A percentile compares a stretch with the other conserved stretches of the same genome.
phyloP scores from a whole-genome alignment of 805 yeast genomes.

The Wickerhamiella hasegawae region DNA sequence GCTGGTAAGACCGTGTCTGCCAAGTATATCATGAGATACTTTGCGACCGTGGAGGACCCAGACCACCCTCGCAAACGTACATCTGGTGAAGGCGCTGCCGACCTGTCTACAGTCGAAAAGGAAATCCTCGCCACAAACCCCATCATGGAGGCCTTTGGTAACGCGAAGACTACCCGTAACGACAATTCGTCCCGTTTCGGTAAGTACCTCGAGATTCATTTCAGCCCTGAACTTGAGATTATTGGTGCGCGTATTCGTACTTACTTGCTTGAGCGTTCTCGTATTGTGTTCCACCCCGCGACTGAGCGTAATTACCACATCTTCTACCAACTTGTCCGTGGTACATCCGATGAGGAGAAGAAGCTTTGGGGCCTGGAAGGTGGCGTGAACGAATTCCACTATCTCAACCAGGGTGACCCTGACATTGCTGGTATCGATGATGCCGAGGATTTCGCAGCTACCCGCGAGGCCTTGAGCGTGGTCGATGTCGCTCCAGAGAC shows the following conservation, averaged over 20 bases:
- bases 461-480: constrained; percentile 58
- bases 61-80: constrained; percentile 17
- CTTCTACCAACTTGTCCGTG: constrained; percentile 76
- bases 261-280: constrained; percentile 78
- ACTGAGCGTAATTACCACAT: constrained; percentile 92
- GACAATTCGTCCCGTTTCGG: constrained; percentile 98
- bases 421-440: constrained; percentile 69
- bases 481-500: constrained; percentile 52
- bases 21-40: constrained; percentile 91
- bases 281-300: constrained; percentile 83
- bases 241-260: constrained; percentile 93
- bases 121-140: constrained; percentile 95
- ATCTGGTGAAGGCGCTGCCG: constrained; percentile 17
- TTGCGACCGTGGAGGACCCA: constrained; percentile 73
- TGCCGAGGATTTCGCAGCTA: constrained; percentile 54
- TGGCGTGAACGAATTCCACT: constrained; percentile 52
- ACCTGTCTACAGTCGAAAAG: constrained; percentile 82
- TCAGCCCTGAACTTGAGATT: constrained; percentile 57
- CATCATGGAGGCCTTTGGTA: constrained; percentile 95
- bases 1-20: constrained; percentile 98
- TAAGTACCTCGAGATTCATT: constrained; percentile 81
- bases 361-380: constrained; percentile 39
- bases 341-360: constrained; percentile 39
- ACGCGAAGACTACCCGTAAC: constrained; percentile 93
- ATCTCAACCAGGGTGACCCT: constrained; percentile 67